Conservation (phyloP, 164 flowering plant species). For the Pachysandra terminalis region DNA sequence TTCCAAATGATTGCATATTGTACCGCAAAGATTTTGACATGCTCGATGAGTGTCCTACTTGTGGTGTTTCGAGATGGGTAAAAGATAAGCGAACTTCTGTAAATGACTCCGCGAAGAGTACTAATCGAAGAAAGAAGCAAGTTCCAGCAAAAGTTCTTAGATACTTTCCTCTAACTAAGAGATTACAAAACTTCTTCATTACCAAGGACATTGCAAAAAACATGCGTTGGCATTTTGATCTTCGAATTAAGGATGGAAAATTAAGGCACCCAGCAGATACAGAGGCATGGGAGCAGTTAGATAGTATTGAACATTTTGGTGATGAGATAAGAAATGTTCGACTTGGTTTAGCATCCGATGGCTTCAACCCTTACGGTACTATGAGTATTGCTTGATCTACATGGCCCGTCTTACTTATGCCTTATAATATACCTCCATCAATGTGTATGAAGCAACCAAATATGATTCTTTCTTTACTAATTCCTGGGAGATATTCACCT, state of each 20-base stretch:
- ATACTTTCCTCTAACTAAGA: constrained; percentile 1
- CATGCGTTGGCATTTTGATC: constrained; percentile 12
- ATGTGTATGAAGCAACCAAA: too few species aligned
- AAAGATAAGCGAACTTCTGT: too few species aligned
- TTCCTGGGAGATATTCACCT: constrained; percentile 19
- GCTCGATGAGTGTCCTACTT: too few species aligned
- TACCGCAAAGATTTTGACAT: too few species aligned
- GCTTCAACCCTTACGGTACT: constrained; percentile 18
- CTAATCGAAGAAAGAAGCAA: too few species aligned
- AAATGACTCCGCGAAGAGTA: too few species aligned
- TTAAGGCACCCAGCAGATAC: constrained; percentile 12
- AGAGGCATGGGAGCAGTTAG: constrained; percentile 7
- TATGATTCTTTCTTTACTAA: constrained; percentile 15
- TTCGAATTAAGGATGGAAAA: background rate
- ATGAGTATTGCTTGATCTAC: constrained; percentile 10
- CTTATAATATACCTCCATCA: constrained; percentile 27
- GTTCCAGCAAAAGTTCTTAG: background rate
- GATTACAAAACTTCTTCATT: background rate
- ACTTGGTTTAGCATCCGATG: constrained; percentile 15
- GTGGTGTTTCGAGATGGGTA: too few species aligned
- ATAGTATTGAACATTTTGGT: background rate
- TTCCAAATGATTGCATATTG: too few species aligned
- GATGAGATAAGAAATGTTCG: constrained; percentile 6
- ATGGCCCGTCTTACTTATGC: constrained; percentile 13
- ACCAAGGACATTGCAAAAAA: background rate